Conservation (phyloP, 164 flowering plant species). For the Litsea cubeba region DNA sequence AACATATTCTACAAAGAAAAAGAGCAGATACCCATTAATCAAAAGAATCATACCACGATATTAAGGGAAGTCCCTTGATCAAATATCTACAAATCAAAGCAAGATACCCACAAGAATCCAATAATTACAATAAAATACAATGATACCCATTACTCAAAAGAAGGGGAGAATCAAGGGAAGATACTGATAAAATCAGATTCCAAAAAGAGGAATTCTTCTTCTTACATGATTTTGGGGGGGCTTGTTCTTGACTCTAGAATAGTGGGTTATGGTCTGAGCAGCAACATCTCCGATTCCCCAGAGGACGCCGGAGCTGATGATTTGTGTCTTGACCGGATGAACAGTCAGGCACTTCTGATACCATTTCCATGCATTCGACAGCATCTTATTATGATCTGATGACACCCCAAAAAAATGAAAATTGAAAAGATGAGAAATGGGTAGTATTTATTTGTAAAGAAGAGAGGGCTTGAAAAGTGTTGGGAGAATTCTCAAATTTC, state of each 20-base stretch:
- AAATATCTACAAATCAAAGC: neutral
- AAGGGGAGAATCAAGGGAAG: neutral
- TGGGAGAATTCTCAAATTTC: too few relatives aligned
- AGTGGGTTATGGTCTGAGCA: conserved; percentile 61
- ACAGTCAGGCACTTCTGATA: conserved; percentile 54
- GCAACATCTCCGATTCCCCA: conserved; percentile 78
- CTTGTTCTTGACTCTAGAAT: conserved; percentile 21
- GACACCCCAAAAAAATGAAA: too few relatives aligned
- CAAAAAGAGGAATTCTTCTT: neutral
- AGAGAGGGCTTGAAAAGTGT: too few relatives aligned
- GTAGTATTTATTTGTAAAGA: too few relatives aligned
- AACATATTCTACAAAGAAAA: neutral
- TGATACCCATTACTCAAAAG: neutral
- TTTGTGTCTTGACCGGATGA: conserved; percentile 76
- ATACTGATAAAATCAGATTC: too few relatives aligned
- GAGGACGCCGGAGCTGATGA: conserved; percentile 66
- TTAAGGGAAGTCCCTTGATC: too few relatives aligned
- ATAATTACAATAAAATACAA: neutral
- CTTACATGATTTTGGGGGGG: conserved; percentile 27
- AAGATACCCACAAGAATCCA: neutral
- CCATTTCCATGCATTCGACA: conserved; percentile 69
- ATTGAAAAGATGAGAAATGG: too few relatives aligned
- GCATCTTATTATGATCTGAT: conserved; percentile 7
- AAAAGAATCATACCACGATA: neutral
- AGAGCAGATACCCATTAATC: conserved; percentile 4